Evolutionary conservation across 352 stramenopile genomes (phyloP), one percentile per base, ranked within the genome.

Genomic region (Globisporangium nagaii): DNA sequence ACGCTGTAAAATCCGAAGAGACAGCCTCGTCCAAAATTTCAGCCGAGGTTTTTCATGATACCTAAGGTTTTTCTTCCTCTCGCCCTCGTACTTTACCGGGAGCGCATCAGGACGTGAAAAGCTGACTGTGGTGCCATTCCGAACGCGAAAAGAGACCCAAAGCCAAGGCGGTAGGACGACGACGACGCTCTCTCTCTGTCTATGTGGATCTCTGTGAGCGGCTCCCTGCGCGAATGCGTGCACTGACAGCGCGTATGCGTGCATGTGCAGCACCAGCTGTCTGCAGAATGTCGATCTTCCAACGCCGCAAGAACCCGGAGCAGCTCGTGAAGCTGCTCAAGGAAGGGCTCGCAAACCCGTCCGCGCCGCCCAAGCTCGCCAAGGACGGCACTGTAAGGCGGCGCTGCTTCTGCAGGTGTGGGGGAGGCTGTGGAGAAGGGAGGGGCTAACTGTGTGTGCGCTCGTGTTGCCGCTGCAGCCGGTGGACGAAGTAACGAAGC

Each of bases 301-400:
- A 75, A 40, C 75, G 76, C 52, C 79, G 79, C 44, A 93, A 90
- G 70, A 93, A 68, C 62, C 79, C 82, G 0, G 79, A 93, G 37
- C 80, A 93, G 63, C 72, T 93, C 22, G 78, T 87, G 36, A 90
- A 89, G 74, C 73, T 88, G 53, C 66, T 93, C 34, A 88, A 82
- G 40, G 82, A 93, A 43, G 78, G 77, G 58, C 62, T 90, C 31
- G 66, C 65, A 39, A 79, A 76, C 42, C 82, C 82, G 1, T 72
- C 57, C 20, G 51, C 58, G 24, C 54, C 75, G 15, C 62, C 70
- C 15, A 89, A 88, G 62, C 54, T 71, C 19, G 71, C 68, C 46
- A 90, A 90, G 63, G 77, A 86, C 27, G 77, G 80, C 34, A 30
- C 22, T 17, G 35, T 59, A 19, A 27, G 27, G 17, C 35, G 34